phyloP scores from a whole-genome alignment of 31 red algal genomes.

The Asparagopsis taxiformis region DNA sequence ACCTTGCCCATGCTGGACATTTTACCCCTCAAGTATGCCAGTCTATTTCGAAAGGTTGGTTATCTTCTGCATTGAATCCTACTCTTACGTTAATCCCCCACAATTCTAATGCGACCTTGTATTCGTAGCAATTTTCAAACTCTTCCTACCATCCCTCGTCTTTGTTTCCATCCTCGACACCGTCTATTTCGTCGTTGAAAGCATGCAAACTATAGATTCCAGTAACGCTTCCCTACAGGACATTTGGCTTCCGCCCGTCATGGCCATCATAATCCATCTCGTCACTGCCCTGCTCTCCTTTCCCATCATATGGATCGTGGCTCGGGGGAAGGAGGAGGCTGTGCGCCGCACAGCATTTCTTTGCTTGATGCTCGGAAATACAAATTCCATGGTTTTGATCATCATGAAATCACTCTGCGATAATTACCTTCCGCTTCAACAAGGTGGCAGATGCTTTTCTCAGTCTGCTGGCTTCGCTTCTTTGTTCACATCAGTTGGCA shows the following conservation, averaged over 20 bases:
- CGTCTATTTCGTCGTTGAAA: neutral
- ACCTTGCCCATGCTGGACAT: neutral
- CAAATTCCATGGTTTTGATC: conserved; percentile 5
- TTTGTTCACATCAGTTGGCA: conserved; percentile 1
- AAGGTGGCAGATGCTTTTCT: conserved; percentile 5
- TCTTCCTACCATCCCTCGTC: conserved; percentile 32
- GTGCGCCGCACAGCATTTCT: conserved; percentile 18
- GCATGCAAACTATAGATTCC: neutral
- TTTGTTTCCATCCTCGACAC: conserved; percentile 35
- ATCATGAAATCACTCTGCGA: conserved; percentile 49
- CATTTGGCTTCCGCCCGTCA: conserved; percentile 27
- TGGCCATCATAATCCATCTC: conserved; percentile 10
- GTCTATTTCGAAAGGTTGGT: conserved; percentile 3
- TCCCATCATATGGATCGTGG: conserved; percentile 13
- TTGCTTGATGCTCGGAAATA: conserved; percentile 20
- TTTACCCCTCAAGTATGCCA: neutral
- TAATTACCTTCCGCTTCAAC: conserved; percentile 23
- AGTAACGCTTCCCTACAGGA: conserved; percentile 8
- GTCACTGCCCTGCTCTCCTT: conserved; percentile 7
- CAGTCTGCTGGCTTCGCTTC: conserved; percentile 7
- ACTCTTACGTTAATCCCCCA: neutral
- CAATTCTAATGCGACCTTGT: conserved; percentile 7
- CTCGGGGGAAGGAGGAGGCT: conserved; percentile 17
- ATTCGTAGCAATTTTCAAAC: conserved; percentile 19
- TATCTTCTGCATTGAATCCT: neutral